A percentile compares a stretch with the other conserved stretches of the same genome.
Conservation (phyloP, 208 protist species). For the Leishmania major region DNA sequence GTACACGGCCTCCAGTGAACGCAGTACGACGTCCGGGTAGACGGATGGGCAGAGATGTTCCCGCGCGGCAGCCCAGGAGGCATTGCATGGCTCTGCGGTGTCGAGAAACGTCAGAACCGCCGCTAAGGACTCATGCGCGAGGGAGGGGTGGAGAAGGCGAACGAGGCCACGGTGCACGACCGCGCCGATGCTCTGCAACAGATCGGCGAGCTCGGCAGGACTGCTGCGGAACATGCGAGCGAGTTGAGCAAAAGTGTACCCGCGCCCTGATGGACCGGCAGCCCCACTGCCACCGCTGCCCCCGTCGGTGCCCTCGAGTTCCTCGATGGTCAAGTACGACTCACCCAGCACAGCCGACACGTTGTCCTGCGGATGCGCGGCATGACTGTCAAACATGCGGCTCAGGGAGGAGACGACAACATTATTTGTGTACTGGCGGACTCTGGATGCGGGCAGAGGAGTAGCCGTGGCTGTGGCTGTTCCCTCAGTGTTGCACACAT, state of each 20-base stretch:
- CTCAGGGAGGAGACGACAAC: slow-evolving; percentile 43
- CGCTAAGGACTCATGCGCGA: slow-evolving; percentile 42
- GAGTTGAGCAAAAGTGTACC: slow-evolving; percentile 62
- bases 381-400: slow-evolving; percentile 58
- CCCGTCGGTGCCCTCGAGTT: slow-evolving; percentile 35
- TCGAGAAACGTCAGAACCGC: slow-evolving; percentile 48
- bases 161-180: slow-evolving; percentile 56
- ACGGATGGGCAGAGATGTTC: slow-evolving; percentile 52
- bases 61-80: slow-evolving; percentile 37
- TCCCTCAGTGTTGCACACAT: background rate
- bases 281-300: background rate
- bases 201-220: slow-evolving; percentile 48
- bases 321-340: slow-evolving; percentile 46
- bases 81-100: slow-evolving; percentile 12
- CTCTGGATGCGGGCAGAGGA: no score
- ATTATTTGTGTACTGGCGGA: slow-evolving; percentile 16
- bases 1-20: slow-evolving; percentile 49
- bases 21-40: slow-evolving; percentile 60
- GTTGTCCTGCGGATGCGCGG: slow-evolving; percentile 37
- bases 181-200: slow-evolving; percentile 40
- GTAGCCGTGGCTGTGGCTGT: background rate
- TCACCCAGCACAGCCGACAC: slow-evolving; percentile 26
- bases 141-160: slow-evolving; percentile 51
- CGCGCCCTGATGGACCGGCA: background rate
- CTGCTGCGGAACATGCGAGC: slow-evolving; percentile 39